phyloP scores from a whole-genome alignment of 345 rosid genomes.

The Hypericum androsaemum region DNA sequence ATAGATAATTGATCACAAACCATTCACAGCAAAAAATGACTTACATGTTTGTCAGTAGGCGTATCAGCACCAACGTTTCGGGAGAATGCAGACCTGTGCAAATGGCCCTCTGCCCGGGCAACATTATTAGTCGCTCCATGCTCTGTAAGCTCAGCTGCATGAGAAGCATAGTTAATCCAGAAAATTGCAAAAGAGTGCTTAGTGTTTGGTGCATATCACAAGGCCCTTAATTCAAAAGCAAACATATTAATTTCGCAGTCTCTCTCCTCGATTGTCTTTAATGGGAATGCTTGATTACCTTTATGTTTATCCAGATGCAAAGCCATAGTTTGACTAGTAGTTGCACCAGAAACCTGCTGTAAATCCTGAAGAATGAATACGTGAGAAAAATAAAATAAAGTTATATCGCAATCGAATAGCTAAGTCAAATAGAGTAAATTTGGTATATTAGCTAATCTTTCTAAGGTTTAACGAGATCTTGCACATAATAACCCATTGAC shows the following conservation, averaged over 20 bases:
- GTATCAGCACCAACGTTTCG: conserved; percentile 14
- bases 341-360: conserved; percentile 23
- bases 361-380: conserved; percentile 17
- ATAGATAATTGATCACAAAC: background rate
- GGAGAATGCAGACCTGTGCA: conserved; percentile 13
- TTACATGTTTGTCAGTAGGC: conserved; percentile 17
- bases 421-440: background rate
- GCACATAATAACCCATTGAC: background rate
- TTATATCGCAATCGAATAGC: background rate
- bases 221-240: no score
- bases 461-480: background rate
- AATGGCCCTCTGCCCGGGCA: conserved; percentile 14
- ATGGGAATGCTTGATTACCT: conserved; percentile 13
- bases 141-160: conserved; percentile 17
- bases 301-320: conserved; percentile 18
- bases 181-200: conserved; percentile 6
- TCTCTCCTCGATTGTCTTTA: background rate
- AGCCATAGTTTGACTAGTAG: conserved; percentile 21
- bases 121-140: conserved; percentile 14
- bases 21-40: conserved; percentile 8
- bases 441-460: background rate
- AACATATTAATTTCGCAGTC: background rate
- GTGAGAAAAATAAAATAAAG: conserved; percentile 6
- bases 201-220: background rate
- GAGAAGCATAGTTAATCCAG: conserved; percentile 20